A percentile compares a stretch with the other conserved stretches of the same genome.
phyloP scores from a whole-genome alignment of 805 yeast genomes.

The Yarrowia sp. region DNA sequence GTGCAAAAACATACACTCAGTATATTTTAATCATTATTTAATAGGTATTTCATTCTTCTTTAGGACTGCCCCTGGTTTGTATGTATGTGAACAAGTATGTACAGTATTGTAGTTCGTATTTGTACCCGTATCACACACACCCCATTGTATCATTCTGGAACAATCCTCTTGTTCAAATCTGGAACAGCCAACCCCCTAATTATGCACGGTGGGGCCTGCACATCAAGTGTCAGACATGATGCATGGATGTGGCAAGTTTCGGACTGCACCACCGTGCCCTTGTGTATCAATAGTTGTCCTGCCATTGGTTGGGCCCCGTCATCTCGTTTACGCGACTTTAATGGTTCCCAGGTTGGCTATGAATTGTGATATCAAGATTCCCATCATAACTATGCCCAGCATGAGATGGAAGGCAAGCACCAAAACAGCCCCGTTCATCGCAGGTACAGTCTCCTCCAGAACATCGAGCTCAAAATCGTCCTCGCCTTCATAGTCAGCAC shows the following conservation, averaged over 20 bases:
- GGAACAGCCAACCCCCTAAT: not conserved
- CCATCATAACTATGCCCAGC: constrained; percentile 3
- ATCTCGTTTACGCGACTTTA: not conserved
- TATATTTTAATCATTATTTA: not conserved
- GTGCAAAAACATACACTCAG: not conserved
- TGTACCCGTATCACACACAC: not conserved
- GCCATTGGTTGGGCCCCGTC: too few relatives aligned
- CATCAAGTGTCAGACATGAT: constrained; percentile 1
- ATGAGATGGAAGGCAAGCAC: constrained; percentile 14
- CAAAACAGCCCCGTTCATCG: not conserved
- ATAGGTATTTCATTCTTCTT: not conserved
- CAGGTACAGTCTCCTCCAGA: not conserved
- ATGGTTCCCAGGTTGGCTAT: not conserved
- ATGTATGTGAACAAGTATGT: too few relatives aligned
- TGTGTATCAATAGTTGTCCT: too few relatives aligned
- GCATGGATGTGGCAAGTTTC: not conserved
- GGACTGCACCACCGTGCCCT: too few relatives aligned
- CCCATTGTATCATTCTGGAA: not conserved
- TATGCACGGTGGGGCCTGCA: not conserved
- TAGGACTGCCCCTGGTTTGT: too few relatives aligned
- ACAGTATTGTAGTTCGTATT: too few relatives aligned
- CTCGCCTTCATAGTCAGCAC: not conserved
- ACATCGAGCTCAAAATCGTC: constrained; percentile 17
- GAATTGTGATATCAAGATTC: not conserved
- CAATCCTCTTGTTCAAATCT: not conserved